A percentile compares a stretch with the other conserved stretches of the same genome.
These are phyloP conservation scores for Elsinoe perseae DNA, from an alignment of 2,329 filamentous ascomycete genomes.

Conservation along the genomic window DNA sequence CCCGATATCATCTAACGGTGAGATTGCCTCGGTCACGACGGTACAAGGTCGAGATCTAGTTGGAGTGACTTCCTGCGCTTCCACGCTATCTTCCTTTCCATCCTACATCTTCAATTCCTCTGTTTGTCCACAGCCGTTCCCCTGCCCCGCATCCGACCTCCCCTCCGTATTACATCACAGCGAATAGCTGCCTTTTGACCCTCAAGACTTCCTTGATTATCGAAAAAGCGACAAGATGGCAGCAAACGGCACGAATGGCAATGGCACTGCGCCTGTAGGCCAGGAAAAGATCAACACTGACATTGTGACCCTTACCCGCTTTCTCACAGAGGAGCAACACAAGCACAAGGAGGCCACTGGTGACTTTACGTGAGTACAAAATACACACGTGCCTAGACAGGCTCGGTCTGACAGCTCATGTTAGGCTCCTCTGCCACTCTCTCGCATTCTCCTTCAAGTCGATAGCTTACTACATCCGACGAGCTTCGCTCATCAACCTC, in stretches of 20 bases:
- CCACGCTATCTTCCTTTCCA: not conserved
- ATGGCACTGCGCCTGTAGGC: conserved; percentile 45
- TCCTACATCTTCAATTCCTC: not conserved
- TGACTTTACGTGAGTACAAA: conserved; percentile 79
- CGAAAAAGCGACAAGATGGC: conserved; percentile 21
- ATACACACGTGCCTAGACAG: not conserved
- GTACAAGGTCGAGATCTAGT: conserved; percentile 8
- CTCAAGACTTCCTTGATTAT: not conserved
- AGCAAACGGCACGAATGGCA: conserved; percentile 36
- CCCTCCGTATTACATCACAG: conserved; percentile 13
- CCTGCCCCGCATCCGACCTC: conserved; percentile 5
- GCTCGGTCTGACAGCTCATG: not conserved
- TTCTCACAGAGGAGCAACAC: conserved; percentile 89
- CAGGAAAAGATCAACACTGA: conserved; percentile 85
- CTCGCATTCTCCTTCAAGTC: conserved; percentile 99
- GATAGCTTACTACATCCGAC: conserved; percentile 97
- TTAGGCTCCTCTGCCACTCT: conserved; percentile 89
- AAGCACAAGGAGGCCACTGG: conserved; percentile 93
- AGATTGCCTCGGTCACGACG: conserved; percentile 11
- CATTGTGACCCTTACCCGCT: conserved; percentile 90
- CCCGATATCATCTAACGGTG: conserved; percentile 12
- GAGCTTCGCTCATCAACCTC: conserved; percentile 79
- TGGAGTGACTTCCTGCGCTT: not conserved
- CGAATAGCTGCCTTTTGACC: not conserved
- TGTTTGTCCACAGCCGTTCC: not conserved